Percentiles rank a stretch among this genome's conserved stretches.
Conservation (phyloP, 2,329 filamentous ascomycete species). For the Fusarium hostae region DNA sequence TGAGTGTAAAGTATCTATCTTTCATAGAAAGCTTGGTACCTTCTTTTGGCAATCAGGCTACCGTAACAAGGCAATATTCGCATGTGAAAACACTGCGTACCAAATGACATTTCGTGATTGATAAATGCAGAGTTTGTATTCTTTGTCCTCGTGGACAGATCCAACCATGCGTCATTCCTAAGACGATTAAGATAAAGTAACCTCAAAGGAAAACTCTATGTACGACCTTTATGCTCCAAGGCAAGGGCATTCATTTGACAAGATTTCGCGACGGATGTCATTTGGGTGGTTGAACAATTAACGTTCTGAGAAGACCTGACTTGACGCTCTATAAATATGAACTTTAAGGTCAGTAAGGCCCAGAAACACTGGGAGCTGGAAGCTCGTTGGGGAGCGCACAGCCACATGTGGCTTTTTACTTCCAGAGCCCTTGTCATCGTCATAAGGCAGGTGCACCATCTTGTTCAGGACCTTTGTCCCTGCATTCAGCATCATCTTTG, state of each 20-base stretch:
- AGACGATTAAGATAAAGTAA: background rate
- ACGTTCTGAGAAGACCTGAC: too few species aligned
- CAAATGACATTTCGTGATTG: background rate
- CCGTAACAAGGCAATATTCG: background rate
- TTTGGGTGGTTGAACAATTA: background rate
- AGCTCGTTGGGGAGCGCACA: constrained; percentile 3
- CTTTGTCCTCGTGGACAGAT: background rate
- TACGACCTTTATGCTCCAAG: background rate
- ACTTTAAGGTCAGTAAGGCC: background rate
- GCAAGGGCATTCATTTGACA: background rate
- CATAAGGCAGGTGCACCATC: constrained; percentile 31
- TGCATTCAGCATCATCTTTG: constrained; percentile 27
- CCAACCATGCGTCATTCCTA: background rate
- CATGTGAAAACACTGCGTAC: background rate
- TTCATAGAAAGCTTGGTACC: background rate
- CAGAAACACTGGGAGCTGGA: background rate
- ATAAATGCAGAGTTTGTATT: background rate
- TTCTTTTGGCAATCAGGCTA: background rate
- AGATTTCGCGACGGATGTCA: background rate
- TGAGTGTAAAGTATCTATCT: too few species aligned
- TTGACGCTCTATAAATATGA: too few species aligned
- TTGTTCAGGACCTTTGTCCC: constrained; percentile 28
- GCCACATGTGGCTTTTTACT: constrained; percentile 33
- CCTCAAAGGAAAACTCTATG: background rate
- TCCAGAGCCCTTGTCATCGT: constrained; percentile 43